Evolutionary conservation across 108 stramenopile species (phyloP), one percentile per base, ranked within the genome.

Genomic region (Parmales sp.): DNA sequence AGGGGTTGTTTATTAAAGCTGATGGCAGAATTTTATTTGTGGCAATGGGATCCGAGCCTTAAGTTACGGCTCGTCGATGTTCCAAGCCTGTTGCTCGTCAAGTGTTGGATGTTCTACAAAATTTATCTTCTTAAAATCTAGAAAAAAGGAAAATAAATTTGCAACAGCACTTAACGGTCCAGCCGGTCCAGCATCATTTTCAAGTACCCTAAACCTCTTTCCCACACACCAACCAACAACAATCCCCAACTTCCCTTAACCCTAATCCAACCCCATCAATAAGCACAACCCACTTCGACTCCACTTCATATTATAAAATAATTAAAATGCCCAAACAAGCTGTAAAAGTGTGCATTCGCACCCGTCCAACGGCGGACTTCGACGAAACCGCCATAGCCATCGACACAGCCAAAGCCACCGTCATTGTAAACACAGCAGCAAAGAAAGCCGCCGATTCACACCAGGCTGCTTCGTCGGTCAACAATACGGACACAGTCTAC

Each of bases 291-390:
- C 46, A n/a, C 16, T 43, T 43, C 16, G 41, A 8, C 41, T 43
- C 11, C 41, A 43, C 41, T 16, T 43, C 11, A 43, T 43, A 8
- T 43, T 8, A 11, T 43, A 16, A 43, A 16, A 43, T 43, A 8
- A 43, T 20, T 20, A 60, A 28, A 28, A 60, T 60, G 54, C 54
- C 65, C 28, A 74, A 77, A 1, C 67, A 73, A 6, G 71, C 68
- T 11, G 76, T 82, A 1, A 83, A 79, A 46, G 83, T 84, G 22
- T 77, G 76, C 51, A 72, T 84, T 0, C 83, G 83, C 46, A 84
- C 83, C 19, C 63, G 83, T 45, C 83, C 83, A 0, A 83, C 83
- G 41, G 77, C 79, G 9, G 49, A 60, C 4, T 84, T 84, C 51
- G 82, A 82, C 2, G 69, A 75, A 29, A 72, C 79, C 41, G 66